These are phyloP conservation scores for Collybia sordida DNA, from an alignment of 768 basidiomycete species.

Conservation along the genomic window DNA sequence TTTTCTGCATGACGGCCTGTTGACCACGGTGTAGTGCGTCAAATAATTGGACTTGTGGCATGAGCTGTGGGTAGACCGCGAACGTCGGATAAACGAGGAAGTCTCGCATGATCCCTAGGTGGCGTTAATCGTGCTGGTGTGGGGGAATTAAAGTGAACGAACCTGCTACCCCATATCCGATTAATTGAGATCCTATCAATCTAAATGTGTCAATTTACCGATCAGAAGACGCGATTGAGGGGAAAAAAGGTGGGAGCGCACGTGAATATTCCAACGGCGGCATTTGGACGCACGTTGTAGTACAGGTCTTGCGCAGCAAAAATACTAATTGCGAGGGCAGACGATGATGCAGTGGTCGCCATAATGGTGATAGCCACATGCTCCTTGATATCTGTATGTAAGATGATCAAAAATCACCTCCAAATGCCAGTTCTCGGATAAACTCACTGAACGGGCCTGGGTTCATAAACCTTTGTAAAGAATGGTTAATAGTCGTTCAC, in stretches of 20 bases:
- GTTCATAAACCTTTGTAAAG: slow-evolving; percentile 35
- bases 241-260: slow-evolving; percentile 5
- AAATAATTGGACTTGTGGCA: slow-evolving; percentile 40
- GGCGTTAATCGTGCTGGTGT: no score
- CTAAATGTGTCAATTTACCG: slow-evolving; percentile 15
- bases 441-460: slow-evolving; percentile 50
- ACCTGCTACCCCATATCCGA: slow-evolving; percentile 25
- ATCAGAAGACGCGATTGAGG: background rate
- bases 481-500: no score
- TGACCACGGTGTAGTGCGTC: slow-evolving; percentile 40
- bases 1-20: slow-evolving; percentile 39
- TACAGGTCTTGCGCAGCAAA: slow-evolving; percentile 55
- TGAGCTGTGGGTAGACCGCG: slow-evolving; percentile 36
- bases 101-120: slow-evolving; percentile 28
- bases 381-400: slow-evolving; percentile 32
- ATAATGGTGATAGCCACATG: slow-evolving; percentile 57
- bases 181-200: slow-evolving; percentile 24
- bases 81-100: slow-evolving; percentile 49
- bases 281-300: slow-evolving; percentile 40
- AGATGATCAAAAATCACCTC: slow-evolving; percentile 23
- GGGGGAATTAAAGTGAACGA: slow-evolving; percentile 4
- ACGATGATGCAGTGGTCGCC: slow-evolving; percentile 50
- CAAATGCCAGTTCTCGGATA: slow-evolving; percentile 31
- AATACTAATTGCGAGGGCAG: slow-evolving; percentile 51
- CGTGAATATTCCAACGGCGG: slow-evolving; percentile 40